These are phyloP conservation scores for Crithidia bombi DNA, from an alignment of 208 protist species.

Conservation along the genomic window DNA sequence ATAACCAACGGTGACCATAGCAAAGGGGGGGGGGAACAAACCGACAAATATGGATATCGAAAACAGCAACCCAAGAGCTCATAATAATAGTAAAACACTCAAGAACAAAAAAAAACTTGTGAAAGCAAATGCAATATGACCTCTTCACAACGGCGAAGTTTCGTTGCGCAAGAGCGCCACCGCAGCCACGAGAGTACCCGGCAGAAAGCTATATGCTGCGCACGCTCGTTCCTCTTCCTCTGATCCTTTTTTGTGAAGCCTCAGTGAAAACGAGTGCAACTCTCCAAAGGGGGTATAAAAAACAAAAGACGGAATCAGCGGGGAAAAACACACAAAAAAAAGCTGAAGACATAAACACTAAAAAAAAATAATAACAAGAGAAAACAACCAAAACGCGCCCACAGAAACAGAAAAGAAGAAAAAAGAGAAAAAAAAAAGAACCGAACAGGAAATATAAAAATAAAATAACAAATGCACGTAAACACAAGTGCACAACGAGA, in stretches of 20 bases:
- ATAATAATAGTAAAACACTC: background rate
- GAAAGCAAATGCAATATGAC: background rate
- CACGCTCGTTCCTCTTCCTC: background rate
- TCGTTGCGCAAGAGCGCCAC: background rate
- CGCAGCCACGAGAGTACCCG: background rate
- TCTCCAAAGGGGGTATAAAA: slow-evolving; percentile 4
- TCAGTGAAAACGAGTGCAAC: background rate
- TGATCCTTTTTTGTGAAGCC: background rate
- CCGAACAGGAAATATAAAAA: slow-evolving; percentile 3
- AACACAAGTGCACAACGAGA: background rate
- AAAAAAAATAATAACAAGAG: slow-evolving; percentile 7
- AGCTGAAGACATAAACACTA: background rate
- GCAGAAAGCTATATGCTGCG: background rate
- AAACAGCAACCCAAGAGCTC: background rate
- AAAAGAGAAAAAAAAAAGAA: slow-evolving; percentile 1
- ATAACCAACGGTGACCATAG: too few relatives aligned
- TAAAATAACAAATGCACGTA: slow-evolving; percentile 1
- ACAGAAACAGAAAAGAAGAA: slow-evolving; percentile 12
- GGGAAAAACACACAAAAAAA: background rate
- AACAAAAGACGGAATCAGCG: slow-evolving; percentile 9
- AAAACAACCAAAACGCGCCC: background rate
- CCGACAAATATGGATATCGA: background rate
- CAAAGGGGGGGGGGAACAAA: too few relatives aligned
- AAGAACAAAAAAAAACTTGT: background rate
- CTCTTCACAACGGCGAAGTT: background rate